Percentiles rank a stretch among this genome's conserved stretches.
phyloP scores from a whole-genome alignment of 106 monocot species.

The Acorus calamus region DNA sequence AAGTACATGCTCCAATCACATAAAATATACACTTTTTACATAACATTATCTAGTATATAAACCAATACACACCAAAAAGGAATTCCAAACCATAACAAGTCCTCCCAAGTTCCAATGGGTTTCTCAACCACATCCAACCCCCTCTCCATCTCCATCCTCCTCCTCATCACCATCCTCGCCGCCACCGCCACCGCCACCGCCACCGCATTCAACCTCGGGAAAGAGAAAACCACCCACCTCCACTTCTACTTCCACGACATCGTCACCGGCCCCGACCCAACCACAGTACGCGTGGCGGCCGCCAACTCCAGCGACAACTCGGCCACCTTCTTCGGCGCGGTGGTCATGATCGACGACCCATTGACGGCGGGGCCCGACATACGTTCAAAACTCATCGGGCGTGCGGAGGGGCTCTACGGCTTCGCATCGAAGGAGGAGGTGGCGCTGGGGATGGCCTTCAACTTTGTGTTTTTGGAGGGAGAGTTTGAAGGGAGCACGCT shows the following conservation, averaged over 20 bases:
- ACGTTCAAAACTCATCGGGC: slow-evolving; percentile 19
- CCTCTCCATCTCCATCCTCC: background rate
- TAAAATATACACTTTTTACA: too few species aligned
- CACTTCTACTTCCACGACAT: slow-evolving; percentile 33
- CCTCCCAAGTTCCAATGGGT: too few species aligned
- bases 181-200: background rate
- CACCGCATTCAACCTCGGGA: background rate
- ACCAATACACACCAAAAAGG: too few species aligned
- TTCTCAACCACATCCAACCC: background rate
- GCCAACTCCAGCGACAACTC: background rate
- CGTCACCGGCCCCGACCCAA: slow-evolving; percentile 5
- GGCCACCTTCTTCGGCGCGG: slow-evolving; percentile 22
- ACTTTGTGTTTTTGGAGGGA: slow-evolving; percentile 22
- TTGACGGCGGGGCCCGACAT: slow-evolving; percentile 19
- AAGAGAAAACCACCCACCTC: slow-evolving; percentile 12
- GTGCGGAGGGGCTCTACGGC: slow-evolving; percentile 25
- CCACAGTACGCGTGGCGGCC: slow-evolving; percentile 13
- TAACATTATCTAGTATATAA: too few species aligned
- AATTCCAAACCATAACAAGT: too few species aligned
- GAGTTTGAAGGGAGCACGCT: slow-evolving; percentile 29
- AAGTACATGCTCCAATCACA: too few species aligned
- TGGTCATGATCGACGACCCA: slow-evolving; percentile 33
- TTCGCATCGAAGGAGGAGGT: slow-evolving; percentile 18
- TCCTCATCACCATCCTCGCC: background rate
- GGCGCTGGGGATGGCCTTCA: slow-evolving; percentile 14